phyloP scores from a whole-genome alignment of 108 stramenopile genomes.

The Aurantiochytrium sp. region DNA sequence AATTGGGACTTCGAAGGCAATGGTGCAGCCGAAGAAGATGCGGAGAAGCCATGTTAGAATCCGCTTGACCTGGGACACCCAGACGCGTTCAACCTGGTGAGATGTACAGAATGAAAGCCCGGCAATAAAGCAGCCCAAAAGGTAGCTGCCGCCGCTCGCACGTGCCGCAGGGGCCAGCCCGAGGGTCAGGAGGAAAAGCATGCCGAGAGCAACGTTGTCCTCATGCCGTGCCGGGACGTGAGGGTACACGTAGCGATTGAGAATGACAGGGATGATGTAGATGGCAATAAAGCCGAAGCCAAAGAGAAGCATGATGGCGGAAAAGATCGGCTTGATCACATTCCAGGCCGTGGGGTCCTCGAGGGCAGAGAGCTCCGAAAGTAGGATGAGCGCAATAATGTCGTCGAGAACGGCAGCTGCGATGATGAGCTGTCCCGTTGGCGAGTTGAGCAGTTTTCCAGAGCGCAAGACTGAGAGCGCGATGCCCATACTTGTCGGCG shows the following conservation, averaged over 20 bases:
- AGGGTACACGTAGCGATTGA: background rate
- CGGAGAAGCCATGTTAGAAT: background rate
- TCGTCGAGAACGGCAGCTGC: background rate
- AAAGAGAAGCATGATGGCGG: background rate
- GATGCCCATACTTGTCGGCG: background rate
- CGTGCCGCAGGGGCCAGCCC: background rate
- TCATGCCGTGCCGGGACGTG: background rate
- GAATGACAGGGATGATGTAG: background rate
- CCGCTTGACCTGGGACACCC: background rate
- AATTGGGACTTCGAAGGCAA: background rate
- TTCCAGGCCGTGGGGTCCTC: background rate
- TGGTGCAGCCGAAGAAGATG: background rate
- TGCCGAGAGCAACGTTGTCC: background rate
- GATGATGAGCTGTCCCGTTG: background rate
- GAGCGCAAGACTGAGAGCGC: background rate
- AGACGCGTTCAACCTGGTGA: background rate
- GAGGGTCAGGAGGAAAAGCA: background rate
- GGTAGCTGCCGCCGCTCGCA: background rate
- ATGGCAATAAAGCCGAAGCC: background rate
- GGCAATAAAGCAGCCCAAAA: slow-evolving; percentile 2
- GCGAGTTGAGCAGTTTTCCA: background rate
- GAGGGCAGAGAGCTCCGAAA: background rate
- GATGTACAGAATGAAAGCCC: background rate
- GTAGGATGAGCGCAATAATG: background rate
- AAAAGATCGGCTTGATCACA: background rate